Evolutionary conservation across 2,329 filamentous ascomycete genomes (phyloP).

Genomic region (Myriosclerotinia duriaeana): DNA sequence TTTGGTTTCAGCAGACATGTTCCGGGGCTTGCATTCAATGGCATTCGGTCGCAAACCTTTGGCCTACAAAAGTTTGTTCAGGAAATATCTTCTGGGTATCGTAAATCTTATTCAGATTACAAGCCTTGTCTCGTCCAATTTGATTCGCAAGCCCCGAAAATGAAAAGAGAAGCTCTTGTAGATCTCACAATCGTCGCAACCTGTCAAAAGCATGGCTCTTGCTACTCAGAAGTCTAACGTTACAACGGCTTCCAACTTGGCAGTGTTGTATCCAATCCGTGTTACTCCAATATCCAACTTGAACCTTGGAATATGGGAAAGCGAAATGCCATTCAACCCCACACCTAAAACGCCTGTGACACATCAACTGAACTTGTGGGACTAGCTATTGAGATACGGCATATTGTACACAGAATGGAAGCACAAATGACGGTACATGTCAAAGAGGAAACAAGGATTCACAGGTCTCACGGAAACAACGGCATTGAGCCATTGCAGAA

Average conservation of each 20-base stretch:
- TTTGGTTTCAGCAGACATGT: too few relatives aligned
- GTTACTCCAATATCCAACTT: background rate
- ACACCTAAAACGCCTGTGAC: too few relatives aligned
- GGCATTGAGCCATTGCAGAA: background rate
- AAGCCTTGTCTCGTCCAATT: fast-evolving
- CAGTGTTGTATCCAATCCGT: too few relatives aligned
- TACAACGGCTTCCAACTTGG: too few relatives aligned
- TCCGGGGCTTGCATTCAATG: fast-evolving
- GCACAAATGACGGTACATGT: background rate
- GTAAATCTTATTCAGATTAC: background rate
- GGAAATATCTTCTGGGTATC: background rate
- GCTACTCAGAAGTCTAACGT: too few relatives aligned
- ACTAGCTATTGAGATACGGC: background rate
- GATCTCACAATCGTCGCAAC: background rate
- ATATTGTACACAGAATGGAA: background rate
- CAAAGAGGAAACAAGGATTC: background rate
- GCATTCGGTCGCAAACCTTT: too few relatives aligned
- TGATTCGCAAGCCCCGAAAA: background rate
- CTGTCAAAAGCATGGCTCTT: too few relatives aligned
- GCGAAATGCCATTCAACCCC: background rate
- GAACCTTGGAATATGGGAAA: conserved; percentile 1
- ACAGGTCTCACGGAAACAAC: background rate
- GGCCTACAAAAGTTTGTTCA: too few relatives aligned
- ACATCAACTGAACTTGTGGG: background rate
- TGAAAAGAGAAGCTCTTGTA: background rate